A percentile compares a stretch with the other conserved stretches of the same genome.
phyloP scores from a whole-genome alignment of 495 filamentous ascomycete species.

The Penicillium daleae region DNA sequence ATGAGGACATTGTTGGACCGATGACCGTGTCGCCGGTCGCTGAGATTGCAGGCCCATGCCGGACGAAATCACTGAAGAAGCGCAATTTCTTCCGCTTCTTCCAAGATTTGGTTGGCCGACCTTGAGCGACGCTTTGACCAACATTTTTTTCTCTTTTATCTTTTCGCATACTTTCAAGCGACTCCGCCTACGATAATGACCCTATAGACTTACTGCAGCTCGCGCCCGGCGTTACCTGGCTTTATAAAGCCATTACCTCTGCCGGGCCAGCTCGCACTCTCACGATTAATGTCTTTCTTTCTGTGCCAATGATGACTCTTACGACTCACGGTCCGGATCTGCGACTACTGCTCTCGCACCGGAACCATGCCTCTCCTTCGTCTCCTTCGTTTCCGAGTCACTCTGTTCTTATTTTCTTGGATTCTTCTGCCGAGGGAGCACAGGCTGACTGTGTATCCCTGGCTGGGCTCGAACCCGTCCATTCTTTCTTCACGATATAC shows the following conservation, averaged over 20 bases:
- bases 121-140: slow-evolving; percentile 20
- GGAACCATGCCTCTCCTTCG: slow-evolving; percentile 42
- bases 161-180: slow-evolving; percentile 17
- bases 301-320: slow-evolving; percentile 34
- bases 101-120: slow-evolving; percentile 46
- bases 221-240: neutral
- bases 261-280: slow-evolving; percentile 17
- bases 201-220: slow-evolving; percentile 23
- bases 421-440: slow-evolving; percentile 1
- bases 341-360: slow-evolving; percentile 49
- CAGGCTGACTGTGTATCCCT: too few relatives aligned
- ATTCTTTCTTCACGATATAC: slow-evolving; percentile 27
- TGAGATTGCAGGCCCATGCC: slow-evolving; percentile 34
- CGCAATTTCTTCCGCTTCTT: slow-evolving; percentile 53
- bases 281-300: slow-evolving; percentile 44
- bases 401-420: slow-evolving; percentile 4
- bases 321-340: slow-evolving; percentile 34
- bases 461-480: slow-evolving; percentile 15
- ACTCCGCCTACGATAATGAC: slow-evolving; percentile 34
- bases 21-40: slow-evolving; percentile 64
- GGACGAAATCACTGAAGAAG: slow-evolving; percentile 42
- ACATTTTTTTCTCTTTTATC: slow-evolving; percentile 6
- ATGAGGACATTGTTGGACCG: slow-evolving; percentile 89
- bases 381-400: slow-evolving; percentile 25
- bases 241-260: neutral